Conservation (phyloP, 1,284 basidiomycete genomes). For the Agaricales sp. region DNA sequence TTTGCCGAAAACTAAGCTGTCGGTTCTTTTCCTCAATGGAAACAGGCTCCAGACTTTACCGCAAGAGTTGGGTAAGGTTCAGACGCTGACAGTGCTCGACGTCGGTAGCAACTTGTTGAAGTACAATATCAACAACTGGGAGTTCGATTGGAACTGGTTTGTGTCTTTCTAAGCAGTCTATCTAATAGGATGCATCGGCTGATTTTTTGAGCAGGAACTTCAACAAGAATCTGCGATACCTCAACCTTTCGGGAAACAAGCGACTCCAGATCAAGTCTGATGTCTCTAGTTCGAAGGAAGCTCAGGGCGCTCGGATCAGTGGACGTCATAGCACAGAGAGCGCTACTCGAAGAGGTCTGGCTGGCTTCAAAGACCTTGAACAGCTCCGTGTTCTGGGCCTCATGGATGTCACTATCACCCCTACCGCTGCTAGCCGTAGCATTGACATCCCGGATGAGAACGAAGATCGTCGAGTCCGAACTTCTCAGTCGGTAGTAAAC, state of each 20-base stretch:
- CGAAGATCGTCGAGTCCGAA: conserved; percentile 75
- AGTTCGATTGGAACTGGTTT: conserved; percentile 99
- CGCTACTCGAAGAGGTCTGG: conserved; percentile 24
- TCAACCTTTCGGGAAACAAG: conserved; percentile 84
- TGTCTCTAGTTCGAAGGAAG: conserved; percentile 15
- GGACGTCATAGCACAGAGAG: conserved; percentile 9
- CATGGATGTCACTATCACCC: conserved; percentile 76
- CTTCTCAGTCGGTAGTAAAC: conserved; percentile 73
- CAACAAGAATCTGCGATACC: conserved; percentile 87
- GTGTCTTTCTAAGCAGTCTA: conserved; percentile 14
- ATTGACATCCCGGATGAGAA: conserved; percentile 57
- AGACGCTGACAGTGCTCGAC: conserved; percentile 77
- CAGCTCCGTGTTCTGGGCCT: conserved; percentile 69
- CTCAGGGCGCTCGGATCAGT: neutral
- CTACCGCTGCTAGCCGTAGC: conserved; percentile 28
- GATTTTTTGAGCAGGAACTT: conserved; percentile 68
- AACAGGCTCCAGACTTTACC: conserved; percentile 93
- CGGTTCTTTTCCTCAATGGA: conserved; percentile 84
- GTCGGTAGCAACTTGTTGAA: conserved; percentile 92
- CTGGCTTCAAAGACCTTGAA: conserved; percentile 62
- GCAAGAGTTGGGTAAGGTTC: conserved; percentile 80
- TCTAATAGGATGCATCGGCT: conserved; percentile 1
- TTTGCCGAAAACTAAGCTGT: conserved; percentile 55
- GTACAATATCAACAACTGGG: conserved; percentile 98
- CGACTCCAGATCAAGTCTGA: conserved; percentile 80